Evolutionary conservation across 371 early-diverging fungal species (phyloP), one percentile per base, ranked within the genome.

Genomic region (Fennellomyces sp.): DNA sequence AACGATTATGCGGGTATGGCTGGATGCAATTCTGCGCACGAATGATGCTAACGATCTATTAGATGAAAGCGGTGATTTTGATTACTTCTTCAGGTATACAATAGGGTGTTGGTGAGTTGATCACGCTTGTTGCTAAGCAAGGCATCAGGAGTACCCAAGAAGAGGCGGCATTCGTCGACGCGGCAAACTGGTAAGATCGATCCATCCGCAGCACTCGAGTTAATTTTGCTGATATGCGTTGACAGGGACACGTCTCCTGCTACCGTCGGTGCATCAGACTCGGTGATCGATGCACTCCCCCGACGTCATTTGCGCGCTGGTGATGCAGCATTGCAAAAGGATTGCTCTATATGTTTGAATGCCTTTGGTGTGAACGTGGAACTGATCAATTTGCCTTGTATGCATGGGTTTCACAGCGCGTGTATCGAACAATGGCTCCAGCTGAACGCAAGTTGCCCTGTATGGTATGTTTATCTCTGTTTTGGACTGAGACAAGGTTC

Each of bases 401-500:
- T 45, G 19, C 68, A 68, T 21, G 68, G 63, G 35, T 68, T 63
- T 42, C 68, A 68, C 45, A 45, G 52, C 4, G 21, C n/a, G 1
- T 68, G 68, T 42, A 63, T 68, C 15, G 54, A 51, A 31, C 56
- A 42, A 17, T 68, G 68, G 68, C 33, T 68, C 29, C 23, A 28
- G 1, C 35, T 50, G 28, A 63, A 60, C 29, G 52, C 60, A 3
- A 60, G 63, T 11, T 68, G 68, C 30, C 68, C 68, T 28, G 56
- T 68, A n/a, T 68, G 68, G 68, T 68, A 63, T 26, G 56, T 45
- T 42, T 42, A 23, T 23, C 5, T n/a, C 3, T 23, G 25, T 13
- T 33, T 8, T 33, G 35, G 6, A 33, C 35, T 33, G 35, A 33
- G n/a, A n/a, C n/a, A n/a, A n/a, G n/a, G n/a, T n/a, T n/a, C n/a